Percentiles rank a stretch among this genome's conserved stretches.
Conservation (phyloP, 257 asterid species). For the Primulina eburnea region DNA sequence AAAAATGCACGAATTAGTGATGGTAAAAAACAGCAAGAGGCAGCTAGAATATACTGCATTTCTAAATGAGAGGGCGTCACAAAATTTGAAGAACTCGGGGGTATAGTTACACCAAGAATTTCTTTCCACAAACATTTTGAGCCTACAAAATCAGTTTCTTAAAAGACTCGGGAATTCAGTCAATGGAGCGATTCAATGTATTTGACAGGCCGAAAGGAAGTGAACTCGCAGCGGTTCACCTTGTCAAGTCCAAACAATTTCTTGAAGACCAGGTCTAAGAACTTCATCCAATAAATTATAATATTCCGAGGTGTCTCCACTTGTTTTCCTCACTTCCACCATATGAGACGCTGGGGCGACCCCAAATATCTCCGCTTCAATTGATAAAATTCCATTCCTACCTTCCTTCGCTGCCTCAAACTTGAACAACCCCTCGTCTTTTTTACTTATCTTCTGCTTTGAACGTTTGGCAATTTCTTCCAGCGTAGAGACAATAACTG, state of each 20-base stretch:
- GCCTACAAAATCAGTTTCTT: not conserved
- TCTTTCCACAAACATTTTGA: not conserved
- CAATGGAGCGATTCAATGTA: not conserved
- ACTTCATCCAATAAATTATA: constrained; percentile 51
- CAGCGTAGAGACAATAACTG: constrained; percentile 60
- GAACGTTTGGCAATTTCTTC: constrained; percentile 60
- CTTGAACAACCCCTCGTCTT: constrained; percentile 61
- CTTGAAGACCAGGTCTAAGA: constrained; percentile 74
- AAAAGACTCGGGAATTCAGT: not conserved
- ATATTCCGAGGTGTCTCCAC: constrained; percentile 77
- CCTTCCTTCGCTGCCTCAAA: constrained; percentile 76
- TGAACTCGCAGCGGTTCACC: constrained; percentile 34
- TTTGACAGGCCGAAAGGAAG: not conserved
- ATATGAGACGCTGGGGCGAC: constrained; percentile 56
- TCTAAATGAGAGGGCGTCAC: not conserved
- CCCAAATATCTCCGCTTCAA: constrained; percentile 83
- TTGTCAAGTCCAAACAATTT: constrained; percentile 79
- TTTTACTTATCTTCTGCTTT: constrained; percentile 63
- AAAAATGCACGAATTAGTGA: not conserved
- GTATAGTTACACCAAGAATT: not conserved
- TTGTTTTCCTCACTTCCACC: constrained; percentile 74
- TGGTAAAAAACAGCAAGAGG: not conserved
- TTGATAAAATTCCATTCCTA: constrained; percentile 53
- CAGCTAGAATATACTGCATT: not conserved
- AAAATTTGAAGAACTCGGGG: not conserved